A percentile compares a stretch with the other conserved stretches of the same genome.
Conservation (phyloP, 129 eudicot genomes). For the Kitagawia praeruptora region DNA sequence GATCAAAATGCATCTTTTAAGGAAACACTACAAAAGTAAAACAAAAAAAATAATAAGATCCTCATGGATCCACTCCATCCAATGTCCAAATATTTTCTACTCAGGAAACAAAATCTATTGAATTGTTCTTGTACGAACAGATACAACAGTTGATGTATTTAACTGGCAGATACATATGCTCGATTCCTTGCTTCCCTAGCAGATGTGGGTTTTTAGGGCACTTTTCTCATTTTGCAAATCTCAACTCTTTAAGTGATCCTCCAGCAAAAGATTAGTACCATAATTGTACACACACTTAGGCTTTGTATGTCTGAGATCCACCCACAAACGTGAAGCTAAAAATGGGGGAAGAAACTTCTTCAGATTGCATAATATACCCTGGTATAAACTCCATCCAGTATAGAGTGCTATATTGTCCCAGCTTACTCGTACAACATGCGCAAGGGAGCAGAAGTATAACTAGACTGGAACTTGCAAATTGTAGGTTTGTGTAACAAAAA, state of each 20-base stretch:
- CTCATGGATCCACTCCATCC: background rate
- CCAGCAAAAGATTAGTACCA: background rate
- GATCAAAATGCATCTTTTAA: too few relatives aligned
- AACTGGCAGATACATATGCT: background rate
- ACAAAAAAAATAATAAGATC: too few relatives aligned
- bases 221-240: background rate
- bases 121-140: background rate
- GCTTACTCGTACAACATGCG: background rate
- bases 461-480: background rate
- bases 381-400: background rate
- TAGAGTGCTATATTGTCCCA: background rate
- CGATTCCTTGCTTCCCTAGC: background rate
- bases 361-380: background rate
- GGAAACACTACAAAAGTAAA: too few relatives aligned
- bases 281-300: background rate
- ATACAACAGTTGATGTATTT: background rate
- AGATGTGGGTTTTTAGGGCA: background rate
- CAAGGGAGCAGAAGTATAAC: conserved; percentile 1
- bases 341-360: background rate
- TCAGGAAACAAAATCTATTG: background rate
- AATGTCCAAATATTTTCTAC: background rate
- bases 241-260: background rate
- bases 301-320: background rate
- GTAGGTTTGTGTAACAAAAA: background rate
- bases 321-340: background rate